A percentile compares a stretch with the other conserved stretches of the same genome.
These are phyloP conservation scores for Tetradesmus lagerheimii DNA, from an alignment of 139 green algal species.

Conservation along the genomic window DNA sequence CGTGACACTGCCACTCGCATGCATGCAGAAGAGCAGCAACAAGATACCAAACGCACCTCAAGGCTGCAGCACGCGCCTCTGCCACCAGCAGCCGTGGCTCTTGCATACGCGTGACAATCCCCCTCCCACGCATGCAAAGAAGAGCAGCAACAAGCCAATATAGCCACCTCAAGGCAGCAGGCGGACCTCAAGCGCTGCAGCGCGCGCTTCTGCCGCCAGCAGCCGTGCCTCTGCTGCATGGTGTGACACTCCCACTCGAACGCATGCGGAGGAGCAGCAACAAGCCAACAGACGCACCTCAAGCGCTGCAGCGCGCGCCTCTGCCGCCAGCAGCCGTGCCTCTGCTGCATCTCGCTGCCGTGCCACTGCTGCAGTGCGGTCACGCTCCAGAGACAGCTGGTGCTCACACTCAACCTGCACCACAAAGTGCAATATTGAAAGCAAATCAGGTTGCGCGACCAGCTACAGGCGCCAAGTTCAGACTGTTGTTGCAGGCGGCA, in stretches of 20 bases:
- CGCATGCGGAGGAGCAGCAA: background rate
- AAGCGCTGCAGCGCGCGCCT: constrained; percentile 58
- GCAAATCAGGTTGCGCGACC: too few species aligned
- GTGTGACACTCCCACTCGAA: too few species aligned
- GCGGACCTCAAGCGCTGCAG: constrained; percentile 48
- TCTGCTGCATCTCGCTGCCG: constrained; percentile 59
- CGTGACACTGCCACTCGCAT: background rate
- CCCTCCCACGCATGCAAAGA: background rate
- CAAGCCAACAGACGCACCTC: constrained; percentile 41
- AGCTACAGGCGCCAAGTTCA: too few species aligned
- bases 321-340: constrained; percentile 56
- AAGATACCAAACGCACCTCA: background rate
- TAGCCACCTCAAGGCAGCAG: too few species aligned
- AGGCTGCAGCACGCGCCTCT: constrained; percentile 32
- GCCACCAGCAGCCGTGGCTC: constrained; percentile 46
- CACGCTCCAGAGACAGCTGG: constrained; percentile 75
- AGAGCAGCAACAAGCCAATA: background rate
- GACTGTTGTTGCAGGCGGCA: too few species aligned
- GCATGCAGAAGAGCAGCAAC: background rate
- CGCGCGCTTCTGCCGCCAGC: constrained; percentile 54
- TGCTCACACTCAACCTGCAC: constrained; percentile 77
- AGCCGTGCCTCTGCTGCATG: constrained; percentile 35
- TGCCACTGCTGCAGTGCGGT: constrained; percentile 54
- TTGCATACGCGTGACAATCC: too few species aligned
- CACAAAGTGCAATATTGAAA: background rate